Conservation (phyloP, 1,284 basidiomycete genomes). For the Leccinum subfulvum region DNA sequence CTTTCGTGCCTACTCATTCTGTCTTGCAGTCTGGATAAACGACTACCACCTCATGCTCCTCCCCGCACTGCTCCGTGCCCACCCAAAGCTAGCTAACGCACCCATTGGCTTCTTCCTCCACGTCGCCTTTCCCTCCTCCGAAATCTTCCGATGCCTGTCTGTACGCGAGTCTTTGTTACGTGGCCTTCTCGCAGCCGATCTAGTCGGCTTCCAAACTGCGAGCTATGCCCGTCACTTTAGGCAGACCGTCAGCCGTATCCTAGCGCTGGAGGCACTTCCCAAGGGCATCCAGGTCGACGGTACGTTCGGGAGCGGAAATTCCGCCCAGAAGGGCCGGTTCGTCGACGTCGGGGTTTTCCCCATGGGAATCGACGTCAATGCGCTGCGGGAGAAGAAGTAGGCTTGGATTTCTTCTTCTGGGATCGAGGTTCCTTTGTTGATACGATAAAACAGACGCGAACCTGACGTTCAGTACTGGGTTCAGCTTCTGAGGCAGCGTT, state of each 20-base stretch:
- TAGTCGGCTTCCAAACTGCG: constrained; percentile 84
- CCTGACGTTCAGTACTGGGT: constrained; percentile 84
- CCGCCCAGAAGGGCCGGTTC: constrained; percentile 46
- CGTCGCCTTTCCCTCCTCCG: constrained; percentile 84
- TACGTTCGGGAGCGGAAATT: constrained; percentile 18
- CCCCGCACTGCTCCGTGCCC: constrained; percentile 66
- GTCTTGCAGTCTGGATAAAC: constrained; percentile 65
- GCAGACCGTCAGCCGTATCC: constrained; percentile 81
- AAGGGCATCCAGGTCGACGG: constrained; percentile 71
- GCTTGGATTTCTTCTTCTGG: constrained; percentile 22
- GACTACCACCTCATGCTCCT: constrained; percentile 87
- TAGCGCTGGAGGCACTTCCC: constrained; percentile 79
- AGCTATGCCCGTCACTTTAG: constrained; percentile 78
- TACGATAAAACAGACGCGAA: constrained; percentile 48
- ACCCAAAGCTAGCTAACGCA: constrained; percentile 51
- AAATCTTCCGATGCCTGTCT: constrained; percentile 83
- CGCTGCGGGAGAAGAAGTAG: constrained; percentile 67
- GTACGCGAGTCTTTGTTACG: constrained; percentile 64
- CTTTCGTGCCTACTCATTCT: background rate
- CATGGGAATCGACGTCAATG: constrained; percentile 83
- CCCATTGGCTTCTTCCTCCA: constrained; percentile 89
- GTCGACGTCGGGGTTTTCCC: constrained; percentile 86
- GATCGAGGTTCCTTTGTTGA: constrained; percentile 10
- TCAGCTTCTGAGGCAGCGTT: constrained; percentile 70
- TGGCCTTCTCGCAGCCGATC: constrained; percentile 74